A percentile compares a stretch with the other conserved stretches of the same genome.
phyloP scores from a whole-genome alignment of 139 green algal genomes.

The Chlorella sorokiniana region DNA sequence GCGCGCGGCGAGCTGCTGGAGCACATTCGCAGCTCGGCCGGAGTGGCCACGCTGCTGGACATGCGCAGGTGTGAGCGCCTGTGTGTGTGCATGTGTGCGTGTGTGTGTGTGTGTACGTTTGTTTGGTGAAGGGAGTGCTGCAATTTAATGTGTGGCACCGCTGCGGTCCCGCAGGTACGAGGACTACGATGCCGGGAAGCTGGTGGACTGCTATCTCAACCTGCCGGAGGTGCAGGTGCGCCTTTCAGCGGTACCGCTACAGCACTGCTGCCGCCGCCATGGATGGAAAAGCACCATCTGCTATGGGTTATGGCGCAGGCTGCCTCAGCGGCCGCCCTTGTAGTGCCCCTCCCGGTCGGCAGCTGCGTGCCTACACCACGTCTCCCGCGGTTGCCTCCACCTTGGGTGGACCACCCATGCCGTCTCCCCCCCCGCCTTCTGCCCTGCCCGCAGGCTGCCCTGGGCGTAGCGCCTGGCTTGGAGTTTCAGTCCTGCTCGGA shows the following conservation, averaged over 20 bases:
- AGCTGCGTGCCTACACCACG: too few relatives aligned
- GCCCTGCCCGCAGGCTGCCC: conserved; percentile 4
- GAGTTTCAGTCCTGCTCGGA: conserved; percentile 52
- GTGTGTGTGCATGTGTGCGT: not conserved
- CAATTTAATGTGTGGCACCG: too few relatives aligned
- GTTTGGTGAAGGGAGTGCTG: not conserved
- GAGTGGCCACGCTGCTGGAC: conserved; percentile 67
- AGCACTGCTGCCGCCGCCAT: too few relatives aligned
- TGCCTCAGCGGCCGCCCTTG: too few relatives aligned
- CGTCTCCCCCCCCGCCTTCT: not conserved
- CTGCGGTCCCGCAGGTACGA: not conserved
- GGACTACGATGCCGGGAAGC: conserved; percentile 63
- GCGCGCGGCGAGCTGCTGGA: conserved; percentile 44
- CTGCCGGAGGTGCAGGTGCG: conserved; percentile 54
- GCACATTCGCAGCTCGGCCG: conserved; percentile 37
- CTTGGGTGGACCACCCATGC: too few relatives aligned
- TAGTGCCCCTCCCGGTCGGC: too few relatives aligned
- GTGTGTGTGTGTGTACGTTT: not conserved
- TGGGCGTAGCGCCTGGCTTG: conserved; percentile 40
- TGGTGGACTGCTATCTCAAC: conserved; percentile 69
- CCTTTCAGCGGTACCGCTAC: too few relatives aligned
- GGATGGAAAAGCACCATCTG: not conserved
- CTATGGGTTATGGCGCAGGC: too few relatives aligned
- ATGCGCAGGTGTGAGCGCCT: conserved; percentile 34
- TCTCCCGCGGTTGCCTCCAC: too few relatives aligned